phyloP scores from a whole-genome alignment of 192 early-diverging fungal species.

The Coemansia sp. region DNA sequence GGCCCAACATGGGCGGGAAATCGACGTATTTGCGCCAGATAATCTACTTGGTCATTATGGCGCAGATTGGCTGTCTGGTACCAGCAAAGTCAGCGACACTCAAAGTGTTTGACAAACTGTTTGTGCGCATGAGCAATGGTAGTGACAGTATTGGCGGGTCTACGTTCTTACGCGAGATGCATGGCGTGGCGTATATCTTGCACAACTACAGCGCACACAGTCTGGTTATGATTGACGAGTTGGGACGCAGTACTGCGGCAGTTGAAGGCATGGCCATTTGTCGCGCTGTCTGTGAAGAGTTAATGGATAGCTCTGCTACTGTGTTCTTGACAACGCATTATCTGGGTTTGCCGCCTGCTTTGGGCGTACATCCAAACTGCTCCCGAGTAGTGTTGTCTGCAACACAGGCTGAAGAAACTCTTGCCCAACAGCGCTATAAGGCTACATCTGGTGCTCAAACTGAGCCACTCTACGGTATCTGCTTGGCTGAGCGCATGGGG shows the following conservation, averaged over 20 bases:
- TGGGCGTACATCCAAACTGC: slow-evolving; percentile 60
- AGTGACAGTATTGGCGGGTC: slow-evolving; percentile 64
- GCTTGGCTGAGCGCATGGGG: slow-evolving; percentile 38
- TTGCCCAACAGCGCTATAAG: slow-evolving; percentile 18
- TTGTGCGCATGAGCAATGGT: slow-evolving; percentile 77
- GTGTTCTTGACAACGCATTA: slow-evolving; percentile 82
- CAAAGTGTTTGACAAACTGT: slow-evolving; percentile 68
- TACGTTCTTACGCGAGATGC: slow-evolving; percentile 87
- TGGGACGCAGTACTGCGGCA: slow-evolving; percentile 64
- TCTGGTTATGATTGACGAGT: slow-evolving; percentile 88
- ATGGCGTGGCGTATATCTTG: slow-evolving; percentile 80
- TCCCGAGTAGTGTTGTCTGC: slow-evolving; percentile 28
- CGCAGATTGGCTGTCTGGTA: slow-evolving; percentile 84
- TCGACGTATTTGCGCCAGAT: slow-evolving; percentile 83
- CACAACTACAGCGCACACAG: slow-evolving; percentile 66
- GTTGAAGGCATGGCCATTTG: slow-evolving; percentile 71
- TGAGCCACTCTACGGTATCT: slow-evolving; percentile 44
- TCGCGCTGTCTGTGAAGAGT: slow-evolving; percentile 70
- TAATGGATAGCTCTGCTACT: slow-evolving; percentile 60
- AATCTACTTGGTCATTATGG: slow-evolving; percentile 75
- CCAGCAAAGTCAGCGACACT: slow-evolving; percentile 80
- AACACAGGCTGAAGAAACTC: slow-evolving; percentile 1
- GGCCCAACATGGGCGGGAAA: slow-evolving; percentile 93
- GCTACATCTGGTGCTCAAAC: slow-evolving; percentile 25
- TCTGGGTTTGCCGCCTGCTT: slow-evolving; percentile 60